Evolutionary conservation across 2,329 filamentous ascomycete genomes (phyloP).

Genomic region (Emmonsia crescens): DNA sequence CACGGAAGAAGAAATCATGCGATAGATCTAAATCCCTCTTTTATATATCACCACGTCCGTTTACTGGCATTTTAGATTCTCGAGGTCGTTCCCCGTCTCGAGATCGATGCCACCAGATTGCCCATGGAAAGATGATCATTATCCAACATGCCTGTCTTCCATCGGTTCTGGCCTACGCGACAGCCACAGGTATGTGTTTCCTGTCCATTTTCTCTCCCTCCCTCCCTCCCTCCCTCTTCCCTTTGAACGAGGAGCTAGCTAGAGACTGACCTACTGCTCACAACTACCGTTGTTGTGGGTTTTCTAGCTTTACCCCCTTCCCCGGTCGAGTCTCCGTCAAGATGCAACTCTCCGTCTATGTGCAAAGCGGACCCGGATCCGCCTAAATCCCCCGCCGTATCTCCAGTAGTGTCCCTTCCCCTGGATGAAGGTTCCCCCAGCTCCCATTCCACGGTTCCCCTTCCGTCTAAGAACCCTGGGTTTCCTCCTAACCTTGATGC

Average conservation of each 20-base stretch:
- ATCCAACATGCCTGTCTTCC: constrained; percentile 27
- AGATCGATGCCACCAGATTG: constrained; percentile 22
- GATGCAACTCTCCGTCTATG: constrained; percentile 24
- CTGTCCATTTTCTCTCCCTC: constrained; percentile 7
- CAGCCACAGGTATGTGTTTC: constrained; percentile 25
- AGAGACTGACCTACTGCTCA: constrained; percentile 1
- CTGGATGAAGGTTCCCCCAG: background rate
- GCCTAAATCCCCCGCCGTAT: constrained; percentile 17
- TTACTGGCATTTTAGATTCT: constrained; percentile 29
- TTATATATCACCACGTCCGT: constrained; percentile 15
- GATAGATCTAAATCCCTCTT: constrained; percentile 22
- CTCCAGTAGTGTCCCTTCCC: constrained; percentile 15
- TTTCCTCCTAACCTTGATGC: background rate
- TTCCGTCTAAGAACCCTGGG: background rate
- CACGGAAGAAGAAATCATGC: constrained; percentile 25
- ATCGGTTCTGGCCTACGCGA: constrained; percentile 24
- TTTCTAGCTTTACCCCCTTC: constrained; percentile 23
- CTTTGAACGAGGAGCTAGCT: background rate
- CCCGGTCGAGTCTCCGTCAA: constrained; percentile 21
- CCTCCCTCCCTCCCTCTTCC: constrained; percentile 8
- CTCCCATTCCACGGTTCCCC: constrained; percentile 1
- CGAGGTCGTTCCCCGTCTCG: constrained; percentile 18
- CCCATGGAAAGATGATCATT: constrained; percentile 33
- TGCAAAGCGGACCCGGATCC: constrained; percentile 18
- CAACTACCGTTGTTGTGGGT: background rate